Base-by-base conservation (phyloP, 441 rosid species). In the Sinapis alba region DNA sequence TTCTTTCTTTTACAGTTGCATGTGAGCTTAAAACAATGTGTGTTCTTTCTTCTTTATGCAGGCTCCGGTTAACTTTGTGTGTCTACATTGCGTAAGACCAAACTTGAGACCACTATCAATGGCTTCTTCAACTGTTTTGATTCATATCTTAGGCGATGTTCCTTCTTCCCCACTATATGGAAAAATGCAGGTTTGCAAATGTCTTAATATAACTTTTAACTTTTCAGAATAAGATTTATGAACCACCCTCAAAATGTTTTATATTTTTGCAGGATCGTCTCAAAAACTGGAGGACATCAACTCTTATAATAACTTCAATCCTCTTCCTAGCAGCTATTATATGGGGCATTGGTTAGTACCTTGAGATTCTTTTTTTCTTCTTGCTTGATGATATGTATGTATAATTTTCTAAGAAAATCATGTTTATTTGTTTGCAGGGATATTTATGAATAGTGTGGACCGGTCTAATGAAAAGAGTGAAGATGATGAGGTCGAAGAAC, bases 141-240 rank as follows among this genome's bases (percentile, higher is more conserved):
- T 90, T 62, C 95, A 90, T 78, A 70, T 88, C 62, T 88, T 90
- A 69, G 95, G 92, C 13, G 95, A 88, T 82, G 95, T 90, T 30
- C 95, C 95, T 73, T 88, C 95, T 70, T 88, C 95, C 3, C 92
- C 95, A 21, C 88, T 90, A 64, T 89, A 83, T 70, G 92, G 95
- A 27, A 82, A 82, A 45, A 76, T 90, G 72, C 87, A 87, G 91
- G 93, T 89, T 54, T 50, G 65, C 12, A 30, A 43, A 6, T 13
- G 1, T 43, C 51, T n/a, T 60, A n/a, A n/a, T n/a, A n/a, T n/a
- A n/a, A n/a, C 58, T 32, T 30, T 19, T 24, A 9, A 9, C 11
- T 36, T 19, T 13, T 34, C 32, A 66, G 43, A 27, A 13, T 13
- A 62, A 7, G 27, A 36, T 36, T 71, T 59, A 30, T 65, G 30